Percentiles rank a stretch among this genome's conserved stretches.
phyloP scores from a whole-genome alignment of 768 basidiomycete genomes.

The Russula compacta region DNA sequence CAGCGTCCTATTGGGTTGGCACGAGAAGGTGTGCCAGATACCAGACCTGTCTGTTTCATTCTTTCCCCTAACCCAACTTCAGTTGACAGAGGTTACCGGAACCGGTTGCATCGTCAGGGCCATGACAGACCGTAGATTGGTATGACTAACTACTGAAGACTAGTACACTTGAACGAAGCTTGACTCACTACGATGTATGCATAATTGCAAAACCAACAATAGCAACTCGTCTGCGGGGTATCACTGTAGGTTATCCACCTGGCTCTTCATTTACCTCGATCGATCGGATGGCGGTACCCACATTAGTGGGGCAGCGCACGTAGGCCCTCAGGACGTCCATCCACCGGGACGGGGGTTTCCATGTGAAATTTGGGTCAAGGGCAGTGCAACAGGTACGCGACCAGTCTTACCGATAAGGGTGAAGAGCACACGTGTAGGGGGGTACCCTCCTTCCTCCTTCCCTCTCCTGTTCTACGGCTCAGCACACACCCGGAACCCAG shows the following conservation, averaged over 20 bases:
- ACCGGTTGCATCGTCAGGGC: constrained; percentile 91
- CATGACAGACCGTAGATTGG: constrained; percentile 57
- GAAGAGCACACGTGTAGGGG: constrained; percentile 5
- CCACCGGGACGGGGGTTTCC: background rate
- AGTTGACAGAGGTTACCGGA: constrained; percentile 92
- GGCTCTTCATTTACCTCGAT: background rate
- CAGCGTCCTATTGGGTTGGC: constrained; percentile 77
- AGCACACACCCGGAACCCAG: constrained; percentile 12
- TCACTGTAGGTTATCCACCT: background rate
- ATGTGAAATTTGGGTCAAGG: constrained; percentile 6
- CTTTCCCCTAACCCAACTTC: constrained; percentile 2
- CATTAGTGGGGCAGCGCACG: background rate
- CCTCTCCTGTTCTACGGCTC: constrained; percentile 3
- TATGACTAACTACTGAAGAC: constrained; percentile 32
- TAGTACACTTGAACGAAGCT: constrained; percentile 7
- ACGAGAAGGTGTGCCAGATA: constrained; percentile 71
- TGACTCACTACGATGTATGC: constrained; percentile 1
- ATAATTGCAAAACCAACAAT: background rate
- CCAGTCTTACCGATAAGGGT: background rate
- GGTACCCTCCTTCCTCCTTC: background rate
- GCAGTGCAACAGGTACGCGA: constrained; percentile 3
- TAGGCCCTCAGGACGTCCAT: background rate
- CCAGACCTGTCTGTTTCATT: background rate
- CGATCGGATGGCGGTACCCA: background rate
- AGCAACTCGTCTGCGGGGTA: background rate